Evolutionary conservation across 306 rosid species (phyloP), one percentile per base, ranked within the genome.

Genomic region (Trifolium fragiferum): DNA sequence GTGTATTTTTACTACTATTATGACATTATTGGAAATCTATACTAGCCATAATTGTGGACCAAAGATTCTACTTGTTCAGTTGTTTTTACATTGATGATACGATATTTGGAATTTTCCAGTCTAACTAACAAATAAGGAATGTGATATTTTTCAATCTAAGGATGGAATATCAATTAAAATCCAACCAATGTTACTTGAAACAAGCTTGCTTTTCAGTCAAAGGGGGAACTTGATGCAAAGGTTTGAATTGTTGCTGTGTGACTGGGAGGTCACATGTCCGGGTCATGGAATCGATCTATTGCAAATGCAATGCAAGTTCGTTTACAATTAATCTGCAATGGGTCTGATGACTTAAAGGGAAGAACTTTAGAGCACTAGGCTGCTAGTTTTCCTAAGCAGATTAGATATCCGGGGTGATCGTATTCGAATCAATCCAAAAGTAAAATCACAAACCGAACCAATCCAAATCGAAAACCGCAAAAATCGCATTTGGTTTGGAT

Each of bases 1-100:
- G 7, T 30, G 62, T 41, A 44, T 21, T 77, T 83, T 70, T 41
- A 59, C 60, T 16, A 62, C n/a, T n/a, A n/a, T 51, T 62, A 11
- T 61, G 64, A 73, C 58, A 32, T 61, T 82, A 47, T 62, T 59
- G 72, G 58, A 30, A 68, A 44, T 73, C 41, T 68, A 46, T 62
- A 53, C 37, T 14, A 32, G 43, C 16, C 70, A 23, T 32, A 25
- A 23, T 21, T 10, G 37, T 43, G 53, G 53, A 82, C 63, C 75
- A 19, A 58, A 21, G 44, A 20, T 73, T 73, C 50, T 73, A 64
- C 70, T 43, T 74, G 64, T 74, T 74, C 70, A 57, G 49, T 53
- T 74, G 64, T 74, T 78, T 7, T 72, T 46, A 55, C 30, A 27
- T 38, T 77, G 58, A n/a, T 55, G 25, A 25, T 55, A 73, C 25